Conservation (phyloP, 345 rosid species). For the Capsella bursapastoris region DNA sequence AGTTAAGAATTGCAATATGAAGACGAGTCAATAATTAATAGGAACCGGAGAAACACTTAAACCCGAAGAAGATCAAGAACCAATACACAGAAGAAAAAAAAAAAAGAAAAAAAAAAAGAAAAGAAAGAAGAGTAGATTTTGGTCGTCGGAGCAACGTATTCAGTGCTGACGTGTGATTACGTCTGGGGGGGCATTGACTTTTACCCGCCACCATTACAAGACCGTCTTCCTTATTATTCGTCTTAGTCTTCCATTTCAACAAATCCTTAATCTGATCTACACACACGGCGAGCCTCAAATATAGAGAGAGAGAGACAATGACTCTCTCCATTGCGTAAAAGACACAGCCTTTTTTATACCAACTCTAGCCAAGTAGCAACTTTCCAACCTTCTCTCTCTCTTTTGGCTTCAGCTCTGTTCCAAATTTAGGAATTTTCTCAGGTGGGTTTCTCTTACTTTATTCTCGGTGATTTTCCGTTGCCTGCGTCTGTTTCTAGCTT, state of each 20-base stretch:
- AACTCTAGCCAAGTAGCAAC: neutral
- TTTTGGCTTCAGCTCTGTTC: slow-evolving; percentile 10
- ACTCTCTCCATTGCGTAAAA: slow-evolving; percentile 36
- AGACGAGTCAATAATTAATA: no score
- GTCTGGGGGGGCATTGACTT: slow-evolving; percentile 45
- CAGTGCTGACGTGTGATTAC: slow-evolving; percentile 23
- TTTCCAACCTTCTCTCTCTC: slow-evolving; percentile 23
- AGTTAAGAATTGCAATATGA: slow-evolving; percentile 10
- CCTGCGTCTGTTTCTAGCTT: slow-evolving; percentile 19
- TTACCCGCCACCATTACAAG: slow-evolving; percentile 35
- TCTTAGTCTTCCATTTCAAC: slow-evolving; percentile 30
- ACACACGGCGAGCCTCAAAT: neutral
- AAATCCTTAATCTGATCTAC: slow-evolving; percentile 31
- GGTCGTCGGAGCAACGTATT: slow-evolving; percentile 17
- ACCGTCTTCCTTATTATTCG: slow-evolving; percentile 23
- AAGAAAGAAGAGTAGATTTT: neutral
- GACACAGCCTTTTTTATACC: slow-evolving; percentile 18
- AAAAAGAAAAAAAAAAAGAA: neutral
- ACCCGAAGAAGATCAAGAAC: no score
- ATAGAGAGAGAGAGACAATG: neutral
- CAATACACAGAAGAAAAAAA: neutral
- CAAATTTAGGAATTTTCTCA: slow-evolving; percentile 11
- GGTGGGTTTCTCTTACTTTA: slow-evolving; percentile 37
- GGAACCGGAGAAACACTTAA: no score
- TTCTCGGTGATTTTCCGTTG: neutral